Evolutionary conservation across 2,329 filamentous ascomycete species (phyloP), one percentile per base, ranked within the genome.

Genomic region (Corynespora cassiicola): DNA sequence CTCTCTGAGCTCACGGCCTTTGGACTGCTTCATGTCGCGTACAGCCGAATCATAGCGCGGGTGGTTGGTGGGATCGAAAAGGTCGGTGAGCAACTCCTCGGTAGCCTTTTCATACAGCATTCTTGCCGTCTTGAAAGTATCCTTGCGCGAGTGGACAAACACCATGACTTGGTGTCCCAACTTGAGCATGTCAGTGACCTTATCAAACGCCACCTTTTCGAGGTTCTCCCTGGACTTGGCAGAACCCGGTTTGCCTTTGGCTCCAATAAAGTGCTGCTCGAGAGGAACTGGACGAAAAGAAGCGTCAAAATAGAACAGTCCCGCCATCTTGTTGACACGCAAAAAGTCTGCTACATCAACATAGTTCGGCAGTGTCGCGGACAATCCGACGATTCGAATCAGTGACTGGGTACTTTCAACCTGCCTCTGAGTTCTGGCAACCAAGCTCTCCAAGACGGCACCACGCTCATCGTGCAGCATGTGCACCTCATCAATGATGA

Each of bases 381-480:
- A 97, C 11, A 99, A 80, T 12, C 95, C 94, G 31, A 99, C 84
- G 41, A 99, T 95, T 16, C 95, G 88, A 61, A 99, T 99, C 31
- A 99, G 78, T 2, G 90, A 96, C 67, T 99, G 94, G 0, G 94
- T 99, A 66, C 91, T 96, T 71, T 99, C 95, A 0, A 99, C 95
- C 61, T 99, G 94, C 48, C 94, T 80, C 71, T 97, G 87, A 0
- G 95, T 99, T 56, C 94, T 83, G 8, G 94, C 94, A 11, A 99
- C 95, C 15, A 99, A 77, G 5, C 92, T 96, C 65, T 99, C 94
- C 18, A 99, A 79, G 0, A 99, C 95, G 9, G 95, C 90, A 61
- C 94, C 94, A 65, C 94, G 85, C 68, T 97, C 94, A 65, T 99
- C 94, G 60, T 99, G 95, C 57, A 99, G 85, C 95, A 99, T 99